These are phyloP conservation scores for Clitopilus hobsonii DNA, from an alignment of 768 basidiomycete genomes.

Conservation along the genomic window DNA sequence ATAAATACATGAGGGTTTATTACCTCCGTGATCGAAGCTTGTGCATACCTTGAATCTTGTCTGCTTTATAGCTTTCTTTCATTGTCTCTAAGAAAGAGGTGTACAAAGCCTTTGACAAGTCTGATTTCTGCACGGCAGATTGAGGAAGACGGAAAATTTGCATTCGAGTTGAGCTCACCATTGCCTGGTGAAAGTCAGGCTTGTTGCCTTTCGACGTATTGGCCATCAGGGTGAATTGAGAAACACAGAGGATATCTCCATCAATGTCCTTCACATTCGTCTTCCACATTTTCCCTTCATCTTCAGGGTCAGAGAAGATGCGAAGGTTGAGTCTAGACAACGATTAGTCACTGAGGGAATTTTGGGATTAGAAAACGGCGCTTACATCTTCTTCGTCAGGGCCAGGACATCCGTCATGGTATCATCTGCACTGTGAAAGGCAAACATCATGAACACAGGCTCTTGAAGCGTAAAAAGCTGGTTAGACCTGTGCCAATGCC, in stretches of 20 bases:
- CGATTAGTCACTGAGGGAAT: background rate
- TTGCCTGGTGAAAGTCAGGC: constrained; percentile 89
- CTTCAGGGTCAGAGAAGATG: constrained; percentile 59
- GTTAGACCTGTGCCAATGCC: constrained; percentile 77
- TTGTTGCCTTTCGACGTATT: constrained; percentile 86
- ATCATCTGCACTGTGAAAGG: constrained; percentile 59
- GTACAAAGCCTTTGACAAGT: constrained; percentile 67
- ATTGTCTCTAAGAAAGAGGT: constrained; percentile 67
- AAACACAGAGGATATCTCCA: constrained; percentile 91
- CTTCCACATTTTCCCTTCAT: constrained; percentile 76
- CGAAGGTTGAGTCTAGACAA: constrained; percentile 61
- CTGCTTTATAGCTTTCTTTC: constrained; percentile 58
- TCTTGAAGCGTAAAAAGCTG: background rate
- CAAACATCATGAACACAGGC: constrained; percentile 8
- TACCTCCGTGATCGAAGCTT: constrained; percentile 4
- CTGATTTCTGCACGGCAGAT: constrained; percentile 45
- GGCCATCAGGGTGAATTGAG: constrained; percentile 90
- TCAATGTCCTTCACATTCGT: constrained; percentile 80
- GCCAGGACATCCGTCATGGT: constrained; percentile 64
- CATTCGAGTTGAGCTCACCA: constrained; percentile 48
- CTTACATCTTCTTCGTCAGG: constrained; percentile 82
- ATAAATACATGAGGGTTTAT: constrained; percentile 2
- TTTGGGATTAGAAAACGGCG: constrained; percentile 2
- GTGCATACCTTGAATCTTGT: constrained; percentile 72
- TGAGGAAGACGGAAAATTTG: background rate